A percentile compares a stretch with the other conserved stretches of the same genome.
Evolutionary conservation across 805 yeast genomes (phyloP).

Genomic region (Ogataea methanolica): DNA sequence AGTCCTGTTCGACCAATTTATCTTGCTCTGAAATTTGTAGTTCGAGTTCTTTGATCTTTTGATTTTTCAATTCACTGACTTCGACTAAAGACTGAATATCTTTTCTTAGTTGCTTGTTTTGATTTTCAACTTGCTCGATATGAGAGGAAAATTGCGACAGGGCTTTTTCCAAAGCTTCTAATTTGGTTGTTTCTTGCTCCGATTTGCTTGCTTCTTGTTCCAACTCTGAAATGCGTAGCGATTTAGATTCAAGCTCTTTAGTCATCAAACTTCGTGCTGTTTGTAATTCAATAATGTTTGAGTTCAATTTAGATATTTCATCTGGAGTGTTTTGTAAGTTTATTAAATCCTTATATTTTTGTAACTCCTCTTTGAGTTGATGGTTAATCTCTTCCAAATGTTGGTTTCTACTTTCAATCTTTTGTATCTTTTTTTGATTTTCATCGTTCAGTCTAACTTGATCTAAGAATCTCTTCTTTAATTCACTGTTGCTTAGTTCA

Average conservation of each 20-base stretch:
- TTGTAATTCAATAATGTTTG: slow-evolving; percentile 14
- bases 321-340: slow-evolving; percentile 8
- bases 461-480: slow-evolving; percentile 20
- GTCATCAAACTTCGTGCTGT: slow-evolving; percentile 15
- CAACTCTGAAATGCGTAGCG: slow-evolving; percentile 12
- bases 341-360: slow-evolving; percentile 13
- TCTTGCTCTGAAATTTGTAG: slow-evolving; percentile 46
- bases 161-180: slow-evolving; percentile 52
- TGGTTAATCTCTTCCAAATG: slow-evolving; percentile 40
- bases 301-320: slow-evolving; percentile 23
- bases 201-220: slow-evolving; percentile 7
- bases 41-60: slow-evolving; percentile 53
- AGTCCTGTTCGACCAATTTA: slow-evolving; percentile 41
- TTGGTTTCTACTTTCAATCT: slow-evolving; percentile 23
- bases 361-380: slow-evolving; percentile 32
- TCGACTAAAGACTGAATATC: slow-evolving; percentile 53
- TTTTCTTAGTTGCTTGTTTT: slow-evolving; percentile 51
- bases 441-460: slow-evolving; percentile 19
- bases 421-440: slow-evolving; percentile 16
- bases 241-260: slow-evolving; percentile 19
- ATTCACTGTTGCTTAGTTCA: slow-evolving; percentile 21
- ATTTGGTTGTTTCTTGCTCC: slow-evolving; percentile 30
- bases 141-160: slow-evolving; percentile 54
- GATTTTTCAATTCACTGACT: slow-evolving; percentile 53
- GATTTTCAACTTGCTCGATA: slow-evolving; percentile 57